Evolutionary conservation across 192 early-diverging fungal species (phyloP), one percentile per base, ranked within the genome.

Genomic region (Lobosporangium transversale): DNA sequence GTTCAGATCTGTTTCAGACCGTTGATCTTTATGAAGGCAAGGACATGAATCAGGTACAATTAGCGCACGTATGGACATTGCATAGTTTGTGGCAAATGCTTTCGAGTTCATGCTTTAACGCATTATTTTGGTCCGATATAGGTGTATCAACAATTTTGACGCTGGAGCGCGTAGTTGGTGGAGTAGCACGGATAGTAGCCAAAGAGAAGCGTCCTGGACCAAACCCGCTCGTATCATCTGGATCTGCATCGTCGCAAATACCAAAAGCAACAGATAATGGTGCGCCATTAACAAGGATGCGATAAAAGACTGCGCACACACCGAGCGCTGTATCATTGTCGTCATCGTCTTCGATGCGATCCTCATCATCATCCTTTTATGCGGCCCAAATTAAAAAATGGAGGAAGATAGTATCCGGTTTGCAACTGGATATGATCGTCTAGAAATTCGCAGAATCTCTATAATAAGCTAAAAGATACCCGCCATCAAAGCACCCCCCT

Each of bases 1-100:
- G 86, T 57, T 83, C 87, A 18, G 90, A 93, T 62, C 79, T 93
- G 65, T 94, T 94, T 63, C 86, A 94, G 73, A 93, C 93, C 0
- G 86, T 89, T 6, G 93, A 94, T 68, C 67, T 94, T 32, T 93
- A 89, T 63, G 92, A 94, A 49, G 93, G 86, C 47, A 93, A 91
- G 75, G 89, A 93, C 74, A 92, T 94, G 87, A 65, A 68, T 11
- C 80, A 79, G 32, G 88, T 89, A 82, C 44, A 74, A 42, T 43
- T 20, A n/a, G n/a, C n/a, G n/a, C n/a, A n/a, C n/a, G n/a, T n/a
- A n/a, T n/a, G n/a, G n/a, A n/a, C n/a, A n/a, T n/a, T n/a, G n/a
- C n/a, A n/a, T n/a, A n/a, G n/a, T n/a, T n/a, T n/a, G n/a, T n/a
- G n/a, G n/a, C n/a, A n/a, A n/a, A n/a, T n/a, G n/a, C n/a, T n/a